These are phyloP conservation scores for Coemansia sp. DNA, from an alignment of 371 early-diverging fungal genomes.

Conservation along the genomic window DNA sequence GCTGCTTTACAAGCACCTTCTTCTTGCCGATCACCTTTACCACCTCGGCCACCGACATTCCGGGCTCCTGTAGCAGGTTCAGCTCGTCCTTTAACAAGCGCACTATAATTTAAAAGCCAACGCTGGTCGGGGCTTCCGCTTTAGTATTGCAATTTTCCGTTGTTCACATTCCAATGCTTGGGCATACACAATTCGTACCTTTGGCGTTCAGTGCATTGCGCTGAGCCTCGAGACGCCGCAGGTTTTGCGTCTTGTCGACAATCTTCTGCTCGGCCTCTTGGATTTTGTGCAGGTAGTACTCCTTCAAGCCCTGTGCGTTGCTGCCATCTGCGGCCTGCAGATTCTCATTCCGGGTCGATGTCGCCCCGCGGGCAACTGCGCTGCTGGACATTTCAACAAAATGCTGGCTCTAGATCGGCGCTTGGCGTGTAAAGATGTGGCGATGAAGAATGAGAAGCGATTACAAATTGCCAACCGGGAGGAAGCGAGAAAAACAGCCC, in stretches of 20 bases:
- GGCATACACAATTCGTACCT: constrained; percentile 56
- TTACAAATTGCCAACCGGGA: neutral
- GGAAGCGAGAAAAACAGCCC: neutral
- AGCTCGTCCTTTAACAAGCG: constrained; percentile 97
- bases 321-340: constrained; percentile 7
- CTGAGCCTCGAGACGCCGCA: constrained; percentile 98
- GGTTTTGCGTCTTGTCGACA: constrained; percentile 89
- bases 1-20: constrained; percentile 96
- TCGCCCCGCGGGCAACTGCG: constrained; percentile 26
- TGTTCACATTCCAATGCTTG: no score
- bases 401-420: neutral
- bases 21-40: constrained; percentile 99
- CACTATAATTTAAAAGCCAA: constrained; percentile 58
- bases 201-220: constrained; percentile 95
- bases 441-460: neutral
- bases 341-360: constrained; percentile 8
- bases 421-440: neutral
- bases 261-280: constrained; percentile 87
- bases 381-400: constrained; percentile 28
- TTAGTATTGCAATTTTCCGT: no score
- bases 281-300: constrained; percentile 77
- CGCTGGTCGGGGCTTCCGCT: no score
- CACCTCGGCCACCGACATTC: constrained; percentile 98
- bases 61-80: constrained; percentile 95
- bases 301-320: constrained; percentile 43